phyloP scores from a whole-genome alignment of 225 moss, liverwort and hornwort genomes.

The Physcomitrium patens region DNA sequence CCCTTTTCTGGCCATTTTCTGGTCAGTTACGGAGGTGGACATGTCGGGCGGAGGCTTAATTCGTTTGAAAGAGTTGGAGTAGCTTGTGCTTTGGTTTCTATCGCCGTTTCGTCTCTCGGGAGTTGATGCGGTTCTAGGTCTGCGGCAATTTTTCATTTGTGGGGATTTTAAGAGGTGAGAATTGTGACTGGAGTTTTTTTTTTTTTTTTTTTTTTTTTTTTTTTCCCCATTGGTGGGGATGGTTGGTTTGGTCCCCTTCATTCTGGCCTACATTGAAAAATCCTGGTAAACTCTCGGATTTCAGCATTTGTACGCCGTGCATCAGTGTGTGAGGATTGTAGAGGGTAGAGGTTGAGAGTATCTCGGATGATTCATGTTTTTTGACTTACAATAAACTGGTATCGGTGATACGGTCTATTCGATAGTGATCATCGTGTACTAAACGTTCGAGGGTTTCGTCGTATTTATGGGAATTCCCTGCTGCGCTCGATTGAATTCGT shows the following conservation, averaged over 20 bases:
- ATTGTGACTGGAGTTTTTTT: not conserved
- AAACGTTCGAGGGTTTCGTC: not conserved
- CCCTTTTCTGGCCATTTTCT: constrained; percentile 4
- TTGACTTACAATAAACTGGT: not conserved
- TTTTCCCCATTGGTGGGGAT: not conserved
- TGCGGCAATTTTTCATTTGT: constrained; percentile 15
- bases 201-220: not conserved
- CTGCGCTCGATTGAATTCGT: not conserved
- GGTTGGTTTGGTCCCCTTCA: not conserved
- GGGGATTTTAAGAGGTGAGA: constrained; percentile 31
- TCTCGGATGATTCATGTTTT: not conserved
- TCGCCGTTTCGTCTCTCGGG: not conserved
- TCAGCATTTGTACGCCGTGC: not conserved
- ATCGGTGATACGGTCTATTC: not conserved
- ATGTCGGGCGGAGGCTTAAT: constrained; percentile 18
- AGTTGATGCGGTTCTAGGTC: constrained; percentile 5
- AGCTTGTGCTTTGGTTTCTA: not conserved
- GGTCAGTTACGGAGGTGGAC: not conserved
- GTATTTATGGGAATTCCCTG: not conserved
- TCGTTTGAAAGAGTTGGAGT: constrained; percentile 24
- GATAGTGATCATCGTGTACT: constrained; percentile 9
- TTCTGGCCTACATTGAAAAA: constrained; percentile 20
- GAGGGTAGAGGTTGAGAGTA: constrained; percentile 20
- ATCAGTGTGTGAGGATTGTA: not conserved
- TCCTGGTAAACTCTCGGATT: constrained; percentile 1